Evolutionary conservation across 352 stramenopile species (phyloP).

Genomic region (Phytophthora niederhauseri): DNA sequence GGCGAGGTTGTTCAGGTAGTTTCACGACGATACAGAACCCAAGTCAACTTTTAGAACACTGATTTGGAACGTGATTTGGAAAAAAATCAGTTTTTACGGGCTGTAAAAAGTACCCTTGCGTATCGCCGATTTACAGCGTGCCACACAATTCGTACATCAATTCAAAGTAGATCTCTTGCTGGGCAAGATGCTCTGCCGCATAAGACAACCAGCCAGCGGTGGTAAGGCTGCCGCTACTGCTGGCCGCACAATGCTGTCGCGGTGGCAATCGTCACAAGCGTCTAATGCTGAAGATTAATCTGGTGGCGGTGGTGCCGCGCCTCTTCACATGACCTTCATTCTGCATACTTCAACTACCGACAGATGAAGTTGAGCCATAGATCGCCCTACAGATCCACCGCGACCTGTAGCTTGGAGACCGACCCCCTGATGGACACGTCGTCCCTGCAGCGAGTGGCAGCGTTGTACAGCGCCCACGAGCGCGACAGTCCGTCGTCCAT

Average conservation of each 20-base stretch:
- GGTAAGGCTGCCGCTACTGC: neutral
- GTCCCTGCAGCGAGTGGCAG: constrained; percentile 45
- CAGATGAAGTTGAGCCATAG: neutral
- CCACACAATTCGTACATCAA: neutral
- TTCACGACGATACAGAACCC: neutral
- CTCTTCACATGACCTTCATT: constrained; percentile 14
- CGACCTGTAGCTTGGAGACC: constrained; percentile 11
- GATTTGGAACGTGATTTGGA: constrained; percentile 2
- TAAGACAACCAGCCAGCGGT: neutral
- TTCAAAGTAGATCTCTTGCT: neutral
- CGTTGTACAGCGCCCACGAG: constrained; percentile 77
- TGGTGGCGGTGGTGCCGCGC: neutral
- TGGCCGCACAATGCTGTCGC: neutral
- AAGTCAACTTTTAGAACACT: neutral
- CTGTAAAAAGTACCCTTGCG: constrained; percentile 6
- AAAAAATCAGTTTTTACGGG: constrained; percentile 2
- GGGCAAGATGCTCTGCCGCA: neutral
- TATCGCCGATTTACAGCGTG: neutral
- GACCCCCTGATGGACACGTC: constrained; percentile 12
- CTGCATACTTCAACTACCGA: constrained; percentile 3
- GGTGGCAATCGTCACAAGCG: neutral
- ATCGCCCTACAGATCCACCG: constrained; percentile 15
- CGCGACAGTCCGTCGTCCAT: constrained; percentile 74
- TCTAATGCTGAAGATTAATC: constrained; percentile 1
- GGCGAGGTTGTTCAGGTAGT: neutral